Evolutionary conservation across 106 monocot species (phyloP), one percentile per base, ranked within the genome.

Genomic region (Phalaenopsis aphrodite): DNA sequence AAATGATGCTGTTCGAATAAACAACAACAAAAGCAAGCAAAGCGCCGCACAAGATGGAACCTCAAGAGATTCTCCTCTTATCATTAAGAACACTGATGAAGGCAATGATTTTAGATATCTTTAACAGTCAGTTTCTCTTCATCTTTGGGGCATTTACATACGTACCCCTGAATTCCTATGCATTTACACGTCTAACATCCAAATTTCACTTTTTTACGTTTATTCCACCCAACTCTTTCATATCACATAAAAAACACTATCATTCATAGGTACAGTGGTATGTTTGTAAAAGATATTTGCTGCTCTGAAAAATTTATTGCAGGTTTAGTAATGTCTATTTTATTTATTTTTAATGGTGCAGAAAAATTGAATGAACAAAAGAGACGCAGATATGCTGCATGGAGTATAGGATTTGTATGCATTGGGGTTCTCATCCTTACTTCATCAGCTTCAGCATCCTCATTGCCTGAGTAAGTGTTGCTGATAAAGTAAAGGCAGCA

Each of bases 341-440:
- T 52, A 52, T 52, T 12, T 52, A 0, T 75, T 75, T 43, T 43
- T 17, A 45, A 81, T 47, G 30, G 5, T 81, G 78, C 82, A 96
- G 93, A 83, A 18, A 86, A 88, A 76, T 23, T 82, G 18, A 78
- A 85, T 45, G 89, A 93, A 75, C 84, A 87, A 56, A 78, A 56
- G 19, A 85, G 93, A 78, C 82, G 96, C 77, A 93, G 78, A 46
- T 79, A 75, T 76, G 96, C 96, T 79, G 81, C 88, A 76, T 66
- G 81, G 78, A 86, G 91, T 83, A 96, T 96, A 79, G 87, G 81
- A 83, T 90, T 57, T 75, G 87, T 92, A 43, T 93, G 93, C 23
- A 21, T 92, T 64, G 96, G 96, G 82, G 89, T 90, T 80, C 47
- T 96, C 19, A 85, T 90, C 68, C 87, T 96, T 72, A 93, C 96